These are phyloP conservation scores for Skeletonema menzelii DNA, from an alignment of 108 stramenopile species.

Conservation along the genomic window DNA sequence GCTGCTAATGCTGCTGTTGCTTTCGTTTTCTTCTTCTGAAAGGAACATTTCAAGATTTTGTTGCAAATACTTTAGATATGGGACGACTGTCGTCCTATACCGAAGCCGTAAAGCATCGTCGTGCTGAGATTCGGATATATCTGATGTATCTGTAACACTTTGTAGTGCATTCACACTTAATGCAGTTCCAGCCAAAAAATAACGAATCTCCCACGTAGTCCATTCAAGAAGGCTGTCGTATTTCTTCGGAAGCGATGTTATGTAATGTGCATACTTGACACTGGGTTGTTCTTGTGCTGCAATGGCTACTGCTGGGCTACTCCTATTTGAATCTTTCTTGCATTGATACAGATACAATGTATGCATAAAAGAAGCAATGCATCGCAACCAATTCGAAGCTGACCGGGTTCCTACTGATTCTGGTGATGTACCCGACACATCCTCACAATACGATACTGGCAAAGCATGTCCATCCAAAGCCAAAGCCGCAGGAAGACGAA, in stretches of 20 bases:
- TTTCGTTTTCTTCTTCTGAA: neutral
- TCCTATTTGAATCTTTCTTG: neutral
- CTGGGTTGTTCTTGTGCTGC: neutral
- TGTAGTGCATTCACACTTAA: constrained; percentile 29
- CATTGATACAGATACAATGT: constrained; percentile 24
- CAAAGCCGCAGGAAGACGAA: constrained; percentile 57
- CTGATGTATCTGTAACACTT: neutral
- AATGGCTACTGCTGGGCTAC: neutral
- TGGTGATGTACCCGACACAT: constrained; percentile 1
- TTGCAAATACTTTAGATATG: constrained; percentile 48
- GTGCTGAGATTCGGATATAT: constrained; percentile 1
- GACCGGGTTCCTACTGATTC: neutral
- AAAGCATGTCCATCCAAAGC: constrained; percentile 56
- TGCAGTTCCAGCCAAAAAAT: constrained; percentile 62
- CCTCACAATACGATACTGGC: constrained; percentile 32
- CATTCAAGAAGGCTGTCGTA: constrained; percentile 80
- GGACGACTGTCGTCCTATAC: constrained; percentile 54
- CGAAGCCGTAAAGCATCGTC: constrained; percentile 39
- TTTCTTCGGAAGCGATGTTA: constrained; percentile 61
- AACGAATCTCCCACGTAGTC: constrained; percentile 51
- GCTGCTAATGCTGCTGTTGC: neutral
- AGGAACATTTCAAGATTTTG: constrained; percentile 23
- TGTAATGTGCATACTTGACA: neutral
- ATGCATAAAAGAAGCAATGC: constrained; percentile 48
- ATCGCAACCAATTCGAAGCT: constrained; percentile 74